Base-by-base conservation (phyloP, 495 filamentous ascomycete genomes). In the Usnea hakonensis region DNA sequence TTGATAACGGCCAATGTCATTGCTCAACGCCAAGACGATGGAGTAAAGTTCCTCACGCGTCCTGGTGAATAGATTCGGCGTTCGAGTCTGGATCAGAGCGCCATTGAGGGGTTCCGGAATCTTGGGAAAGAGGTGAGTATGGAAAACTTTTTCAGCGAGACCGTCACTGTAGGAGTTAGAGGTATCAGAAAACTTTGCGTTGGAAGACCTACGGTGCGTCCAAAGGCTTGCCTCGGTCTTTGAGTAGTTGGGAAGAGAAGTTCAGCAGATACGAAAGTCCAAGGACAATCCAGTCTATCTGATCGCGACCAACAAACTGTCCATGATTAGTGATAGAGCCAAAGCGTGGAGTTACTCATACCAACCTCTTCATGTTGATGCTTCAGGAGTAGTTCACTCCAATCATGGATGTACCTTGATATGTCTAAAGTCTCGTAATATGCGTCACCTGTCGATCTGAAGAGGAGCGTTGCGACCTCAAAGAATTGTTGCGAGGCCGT, bases 41-140 rank as follows among this genome's bases (percentile, higher is more conserved):
- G 81, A 77, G 63, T 87, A 86, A 14, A 95, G 72, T 62, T 81
- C 81, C 37, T 80, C 76, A 43, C 90, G 79, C 21, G 87, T 88
- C 23, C 69, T 60, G 10, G 67, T 75, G 62, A 86, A 81, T 58
- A 78, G 78, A 26, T 84, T 66, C 67, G 83, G 77, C 74, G 77
- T 68, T 40, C 70, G 74, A 28, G 75, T 72, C 35, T 58, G 41
- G 23, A 65, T 65, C 16, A 70, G 65, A 2, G 58, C 53, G 3
- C 66, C 61, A 21, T 67, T 65, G 21, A 2, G 65, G 65, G 2
- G 72, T 60, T 10, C 68, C 61, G 3, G 82, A 76, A 86, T 72
- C 10, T 80, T 80, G 1, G 85, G 87, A 67, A 91, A 93, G 1
- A 95, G 79, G 65, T 89, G 87, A 46, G 77, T 82, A 63, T 75